Evolutionary conservation across 306 rosid species (phyloP).

Genomic region (Cucurbita moschata): DNA sequence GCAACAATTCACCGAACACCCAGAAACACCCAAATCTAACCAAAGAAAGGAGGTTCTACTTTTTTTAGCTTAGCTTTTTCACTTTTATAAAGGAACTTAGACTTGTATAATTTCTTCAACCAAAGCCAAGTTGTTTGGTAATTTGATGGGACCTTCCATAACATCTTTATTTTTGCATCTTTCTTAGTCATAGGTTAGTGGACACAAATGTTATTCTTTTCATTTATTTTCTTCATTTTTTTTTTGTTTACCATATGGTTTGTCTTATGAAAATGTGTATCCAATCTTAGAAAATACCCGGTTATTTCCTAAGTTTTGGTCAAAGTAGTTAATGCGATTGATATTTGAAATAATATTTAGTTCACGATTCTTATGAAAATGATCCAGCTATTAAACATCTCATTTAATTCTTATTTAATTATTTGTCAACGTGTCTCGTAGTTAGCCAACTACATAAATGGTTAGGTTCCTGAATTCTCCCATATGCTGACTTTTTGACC

Average conservation of each 20-base stretch:
- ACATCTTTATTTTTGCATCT: neutral
- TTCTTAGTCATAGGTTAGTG: neutral
- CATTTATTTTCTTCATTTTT: neutral
- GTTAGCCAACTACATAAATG: too few species aligned
- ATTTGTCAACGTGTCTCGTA: too few species aligned
- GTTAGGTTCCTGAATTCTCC: too few species aligned
- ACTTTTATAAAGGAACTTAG: neutral
- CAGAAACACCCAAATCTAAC: too few species aligned
- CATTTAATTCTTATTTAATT: neutral
- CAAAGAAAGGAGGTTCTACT: neutral
- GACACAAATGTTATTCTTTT: neutral
- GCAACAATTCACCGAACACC: too few species aligned
- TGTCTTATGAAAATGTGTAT: neutral
- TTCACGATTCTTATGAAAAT: neutral
- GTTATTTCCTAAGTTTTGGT: neutral
- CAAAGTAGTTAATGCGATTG: neutral
- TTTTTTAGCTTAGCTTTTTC: neutral
- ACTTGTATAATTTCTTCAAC: neutral
- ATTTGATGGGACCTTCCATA: neutral
- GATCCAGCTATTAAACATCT: neutral
- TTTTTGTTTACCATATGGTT: neutral
- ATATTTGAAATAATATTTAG: neutral
- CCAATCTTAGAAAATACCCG: neutral
- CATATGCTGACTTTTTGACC: too few species aligned
- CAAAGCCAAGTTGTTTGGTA: neutral